Base-by-base conservation (phyloP, 2,329 filamentous ascomycete genomes). In the Beauveria medogensis region DNA sequence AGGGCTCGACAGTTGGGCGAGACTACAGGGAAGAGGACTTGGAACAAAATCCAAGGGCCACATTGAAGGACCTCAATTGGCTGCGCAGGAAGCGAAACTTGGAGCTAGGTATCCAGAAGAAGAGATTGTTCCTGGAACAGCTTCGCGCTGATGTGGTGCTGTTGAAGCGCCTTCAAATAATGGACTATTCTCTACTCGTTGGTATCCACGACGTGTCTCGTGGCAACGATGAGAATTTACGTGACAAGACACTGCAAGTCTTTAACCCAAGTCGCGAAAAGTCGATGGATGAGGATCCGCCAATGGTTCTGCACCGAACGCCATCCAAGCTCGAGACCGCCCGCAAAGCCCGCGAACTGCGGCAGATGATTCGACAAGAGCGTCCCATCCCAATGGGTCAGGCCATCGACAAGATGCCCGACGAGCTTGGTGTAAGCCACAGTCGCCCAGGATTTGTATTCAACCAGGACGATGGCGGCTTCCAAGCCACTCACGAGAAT, bases 21-120 rank as follows among this genome's bases (percentile, higher is more conserved):
- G 91, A 97, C 73, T 93, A 94, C 72, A 88, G 80, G 68, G 94
- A 97, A 73, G 91, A 96, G 52, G 87, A 95, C 62, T 76, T 97
- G 56, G 89, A 88, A 65, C 86, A 88, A 69, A 97, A 99, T 69
- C 93, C 94, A 0, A 83, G 93, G 58, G 94, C 93, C 8, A 97
- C 94, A 0, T 74, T 97, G 70, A 99, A 99, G 74, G 94, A 99
- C 72, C 80, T 99, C 62, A 99, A 99, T 74, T 99, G 94, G 94
- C 75, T 97, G 68, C 85, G 92, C 65, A 82, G 93, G 66, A 86
- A 95, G 68, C 82, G 92, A 65, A 87, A 92, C 71, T 78, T 99
- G 40, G 92, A 97, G 71, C 85, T 97, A 66, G 94, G 94, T 12
- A 86, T 94, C 6, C 82, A 88, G 64, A 97, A 97, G 78, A 95